phyloP scores from a whole-genome alignment of 164 flowering plant genomes.

The Piper betle region DNA sequence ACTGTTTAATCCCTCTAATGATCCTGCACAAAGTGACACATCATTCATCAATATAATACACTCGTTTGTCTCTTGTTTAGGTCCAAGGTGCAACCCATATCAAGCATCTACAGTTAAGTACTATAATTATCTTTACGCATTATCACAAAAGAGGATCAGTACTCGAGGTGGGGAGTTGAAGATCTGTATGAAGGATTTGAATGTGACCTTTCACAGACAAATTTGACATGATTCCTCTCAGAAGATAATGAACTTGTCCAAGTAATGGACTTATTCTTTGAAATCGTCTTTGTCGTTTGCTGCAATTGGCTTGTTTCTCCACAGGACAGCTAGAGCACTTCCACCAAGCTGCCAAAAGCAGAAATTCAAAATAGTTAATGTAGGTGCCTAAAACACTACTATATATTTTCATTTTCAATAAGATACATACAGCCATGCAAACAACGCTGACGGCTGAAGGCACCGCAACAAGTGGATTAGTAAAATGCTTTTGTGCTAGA shows the following conservation, averaged over 20 bases:
- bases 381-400: not conserved
- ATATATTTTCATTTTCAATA: not conserved
- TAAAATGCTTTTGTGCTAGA: conserved; percentile 92
- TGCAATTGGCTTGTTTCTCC: conserved; percentile 80
- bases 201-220: not conserved
- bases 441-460: conserved; percentile 98
- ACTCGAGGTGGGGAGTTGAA: not conserved
- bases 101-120: too few species aligned
- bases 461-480: conserved; percentile 92
- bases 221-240: not conserved
- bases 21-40: too few species aligned
- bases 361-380: not conserved
- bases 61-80: too few species aligned
- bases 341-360: conserved; percentile 74
- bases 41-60: too few species aligned
- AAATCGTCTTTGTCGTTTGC: conserved; percentile 91
- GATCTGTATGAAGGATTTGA: not conserved
- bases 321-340: conserved; percentile 81
- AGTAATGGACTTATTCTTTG: conserved; percentile 38
- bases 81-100: too few species aligned
- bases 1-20: too few species aligned
- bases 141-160: not conserved
- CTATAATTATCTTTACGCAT: too few species aligned
- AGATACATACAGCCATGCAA: conserved; percentile 83
- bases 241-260: not conserved